Percentiles rank a stretch among this genome's conserved stretches.
These are phyloP conservation scores for Cenchrus fungigraminus DNA, from an alignment of 176 grass and related monocot species.

Conservation along the genomic window DNA sequence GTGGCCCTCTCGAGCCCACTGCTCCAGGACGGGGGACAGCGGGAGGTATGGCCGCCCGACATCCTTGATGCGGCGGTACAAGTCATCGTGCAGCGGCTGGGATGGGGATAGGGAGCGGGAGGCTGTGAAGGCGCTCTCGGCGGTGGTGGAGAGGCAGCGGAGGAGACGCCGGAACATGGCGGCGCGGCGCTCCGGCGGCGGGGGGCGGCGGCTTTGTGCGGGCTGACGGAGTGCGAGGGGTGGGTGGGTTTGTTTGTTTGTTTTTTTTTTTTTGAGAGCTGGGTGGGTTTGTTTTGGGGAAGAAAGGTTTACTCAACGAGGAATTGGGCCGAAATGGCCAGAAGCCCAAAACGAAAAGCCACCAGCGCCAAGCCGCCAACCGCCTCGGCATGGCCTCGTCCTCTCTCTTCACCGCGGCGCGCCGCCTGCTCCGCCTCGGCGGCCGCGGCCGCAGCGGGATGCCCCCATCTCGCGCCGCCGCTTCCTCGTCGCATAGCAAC, in stretches of 20 bases:
- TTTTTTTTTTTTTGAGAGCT: no score
- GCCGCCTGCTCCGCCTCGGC: slow-evolving; percentile 42
- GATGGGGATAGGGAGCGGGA: background rate
- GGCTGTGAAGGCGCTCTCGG: background rate
- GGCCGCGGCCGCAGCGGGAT: slow-evolving; percentile 42
- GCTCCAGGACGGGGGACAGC: slow-evolving; percentile 51
- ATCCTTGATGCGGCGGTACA: slow-evolving; percentile 36
- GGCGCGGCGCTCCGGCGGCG: slow-evolving; percentile 19
- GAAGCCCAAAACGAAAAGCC: background rate
- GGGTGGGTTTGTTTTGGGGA: background rate
- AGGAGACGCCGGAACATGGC: slow-evolving; percentile 38
- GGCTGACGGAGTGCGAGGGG: background rate
- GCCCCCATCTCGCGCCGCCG: background rate
- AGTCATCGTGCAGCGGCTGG: background rate
- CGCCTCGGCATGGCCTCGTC: slow-evolving; percentile 41
- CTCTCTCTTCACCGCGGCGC: slow-evolving; percentile 43
- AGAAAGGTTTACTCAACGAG: background rate
- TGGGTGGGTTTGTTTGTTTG: slow-evolving; percentile 9
- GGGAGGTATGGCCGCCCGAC: slow-evolving; percentile 28
- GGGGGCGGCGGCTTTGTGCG: background rate
- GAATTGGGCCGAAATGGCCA: slow-evolving; percentile 9
- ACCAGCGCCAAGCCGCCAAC: background rate
- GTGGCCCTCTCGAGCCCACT: slow-evolving; percentile 48
- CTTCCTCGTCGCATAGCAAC: slow-evolving; percentile 19
- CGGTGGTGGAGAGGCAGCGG: slow-evolving; percentile 15